Evolutionary conservation across 306 rosid genomes (phyloP), one percentile per base, ranked within the genome.

Genomic region (Fragaria nilgerrensis): DNA sequence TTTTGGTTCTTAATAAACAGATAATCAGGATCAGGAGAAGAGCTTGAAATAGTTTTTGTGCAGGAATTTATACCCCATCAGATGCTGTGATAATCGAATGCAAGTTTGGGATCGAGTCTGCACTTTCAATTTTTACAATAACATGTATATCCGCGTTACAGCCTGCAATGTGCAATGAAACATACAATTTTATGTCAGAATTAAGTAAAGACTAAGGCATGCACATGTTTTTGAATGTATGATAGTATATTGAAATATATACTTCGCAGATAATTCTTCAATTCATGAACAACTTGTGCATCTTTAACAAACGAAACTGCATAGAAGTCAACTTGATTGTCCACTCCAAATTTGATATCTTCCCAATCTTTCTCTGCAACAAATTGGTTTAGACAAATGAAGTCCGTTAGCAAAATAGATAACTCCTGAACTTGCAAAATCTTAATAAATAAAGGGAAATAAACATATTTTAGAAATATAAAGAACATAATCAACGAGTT

Each of bases 291-390:
- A 1, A 95, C 98, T 87, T 95, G 88, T 15, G 96, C 99, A 85
- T 89, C 97, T 90, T 95, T 95, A 68, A 95, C 99, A 80, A 95
- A 95, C 22, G 99, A 95, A 78, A 95, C 99, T n/a, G 99, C 99
- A 85, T 95, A 95, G 80, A 95, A 95, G 78, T 95, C 99, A 81
- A 95, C 97, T 89, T 87, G 53, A 87, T 95, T 95, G 75, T 95
- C 99, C 55, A 92, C 98, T 85, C 99, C 99, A 79, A 95, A 95
- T 86, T 95, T 89, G 80, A 95, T 95, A 81, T 95, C 99, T 72
- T 95, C 99, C 99, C 99, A 95, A 81, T 95, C 99, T 95, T 95
- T 95, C 81, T 95, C 99, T 91, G 99, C 84, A 89, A 59, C 11
- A 90, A 77, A 78, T 64, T 50, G 85, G 77, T 15, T 69, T 12